These are phyloP conservation scores for Keqinozyma sinolaborantium DNA, from an alignment of 1,139 yeast genomes.

Conservation along the genomic window DNA sequence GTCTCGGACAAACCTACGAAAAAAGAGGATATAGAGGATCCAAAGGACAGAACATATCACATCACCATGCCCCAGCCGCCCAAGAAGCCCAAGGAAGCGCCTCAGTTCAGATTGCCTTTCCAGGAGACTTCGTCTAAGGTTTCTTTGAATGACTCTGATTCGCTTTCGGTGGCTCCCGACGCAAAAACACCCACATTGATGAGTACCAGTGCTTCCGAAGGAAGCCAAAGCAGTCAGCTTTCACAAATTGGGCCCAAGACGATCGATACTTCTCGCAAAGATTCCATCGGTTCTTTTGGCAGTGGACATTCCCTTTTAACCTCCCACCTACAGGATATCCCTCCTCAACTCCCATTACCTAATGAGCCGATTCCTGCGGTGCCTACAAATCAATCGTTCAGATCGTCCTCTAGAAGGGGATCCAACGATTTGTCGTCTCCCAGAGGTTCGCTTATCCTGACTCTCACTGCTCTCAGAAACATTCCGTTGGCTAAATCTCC, in stretches of 20 bases:
- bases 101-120: slow-evolving; percentile 62
- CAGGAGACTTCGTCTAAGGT: slow-evolving; percentile 32
- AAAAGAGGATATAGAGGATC: slow-evolving; percentile 4
- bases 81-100: slow-evolving; percentile 31
- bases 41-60: slow-evolving; percentile 12
- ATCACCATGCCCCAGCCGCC: slow-evolving; percentile 22
- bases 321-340: slow-evolving; percentile 42
- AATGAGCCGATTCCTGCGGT: slow-evolving; percentile 47
- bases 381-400: slow-evolving; percentile 36
- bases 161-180: background rate
- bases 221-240: background rate
- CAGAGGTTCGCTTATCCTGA: slow-evolving; percentile 40
- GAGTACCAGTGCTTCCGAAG: background rate
- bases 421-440: slow-evolving; percentile 41
- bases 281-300: slow-evolving; percentile 26
- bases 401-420: slow-evolving; percentile 31
- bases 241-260: background rate
- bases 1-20: slow-evolving; percentile 7
- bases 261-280: slow-evolving; percentile 15
- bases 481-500: slow-evolving; percentile 38
- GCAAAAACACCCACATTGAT: background rate
- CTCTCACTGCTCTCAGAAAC: slow-evolving; percentile 40
- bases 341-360: slow-evolving; percentile 56
- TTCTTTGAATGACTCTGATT: slow-evolving; percentile 1
- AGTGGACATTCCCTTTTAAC: slow-evolving; percentile 26